A percentile compares a stretch with the other conserved stretches of the same genome.
Conservation (phyloP, 306 rosid species). For the Ammopiptanthus mongolicus region DNA sequence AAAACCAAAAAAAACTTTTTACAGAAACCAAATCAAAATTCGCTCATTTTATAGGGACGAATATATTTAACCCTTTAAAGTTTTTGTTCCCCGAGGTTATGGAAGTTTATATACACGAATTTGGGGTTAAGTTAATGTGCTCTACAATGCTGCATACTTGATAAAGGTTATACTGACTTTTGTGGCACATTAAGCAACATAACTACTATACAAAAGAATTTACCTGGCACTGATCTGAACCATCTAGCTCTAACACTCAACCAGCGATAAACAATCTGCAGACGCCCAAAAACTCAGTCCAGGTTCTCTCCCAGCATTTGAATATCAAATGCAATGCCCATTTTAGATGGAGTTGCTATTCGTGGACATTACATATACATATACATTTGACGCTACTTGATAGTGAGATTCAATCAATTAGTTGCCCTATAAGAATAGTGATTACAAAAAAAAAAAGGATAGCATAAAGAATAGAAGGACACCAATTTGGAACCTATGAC, state of each 20-base stretch:
- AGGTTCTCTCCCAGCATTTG: slow-evolving; percentile 9
- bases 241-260: slow-evolving; percentile 13
- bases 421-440: slow-evolving; percentile 38
- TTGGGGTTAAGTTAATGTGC: neutral
- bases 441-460: slow-evolving; percentile 23
- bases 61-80: too few relatives aligned
- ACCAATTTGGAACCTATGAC: slow-evolving; percentile 37
- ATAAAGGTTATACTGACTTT: neutral
- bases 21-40: too few relatives aligned
- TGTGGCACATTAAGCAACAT: slow-evolving; percentile 12
- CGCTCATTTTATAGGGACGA: too few relatives aligned
- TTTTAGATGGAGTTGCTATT: slow-evolving; percentile 21
- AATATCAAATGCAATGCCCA: slow-evolving; percentile 24
- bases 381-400: slow-evolving; percentile 38
- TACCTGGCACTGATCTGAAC: slow-evolving; percentile 20
- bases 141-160: slow-evolving; percentile 4
- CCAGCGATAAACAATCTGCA: slow-evolving; percentile 13
- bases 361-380: slow-evolving; percentile 34
- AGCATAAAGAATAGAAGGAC: slow-evolving; percentile 31
- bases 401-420: slow-evolving; percentile 50
- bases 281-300: slow-evolving; percentile 25
- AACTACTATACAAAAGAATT: slow-evolving; percentile 32
- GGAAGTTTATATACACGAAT: slow-evolving; percentile 18
- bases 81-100: neutral
- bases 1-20: too few relatives aligned